Conservation (phyloP, 2,329 filamentous ascomycete species). For the Sclerotinia minor region DNA sequence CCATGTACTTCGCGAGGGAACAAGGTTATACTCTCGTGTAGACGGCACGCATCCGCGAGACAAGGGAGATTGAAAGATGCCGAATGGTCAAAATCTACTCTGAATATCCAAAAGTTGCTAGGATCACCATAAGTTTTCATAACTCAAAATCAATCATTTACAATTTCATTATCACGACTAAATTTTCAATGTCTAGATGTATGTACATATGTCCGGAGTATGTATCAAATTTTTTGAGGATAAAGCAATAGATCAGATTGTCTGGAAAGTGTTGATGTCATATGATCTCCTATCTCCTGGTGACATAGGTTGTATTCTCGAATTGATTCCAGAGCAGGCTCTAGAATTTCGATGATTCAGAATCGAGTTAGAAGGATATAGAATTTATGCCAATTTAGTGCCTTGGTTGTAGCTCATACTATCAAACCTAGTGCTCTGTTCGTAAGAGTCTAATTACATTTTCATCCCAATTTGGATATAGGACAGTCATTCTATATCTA, state of each 20-base stretch:
- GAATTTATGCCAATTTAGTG: neutral
- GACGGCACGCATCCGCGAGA: conserved; percentile 25
- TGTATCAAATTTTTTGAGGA: neutral
- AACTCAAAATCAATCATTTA: conserved; percentile 1
- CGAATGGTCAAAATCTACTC: conserved; percentile 13
- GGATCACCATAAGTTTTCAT: neutral
- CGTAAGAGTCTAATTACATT: neutral
- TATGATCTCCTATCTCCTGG: neutral
- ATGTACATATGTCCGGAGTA: neutral
- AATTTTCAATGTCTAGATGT: neutral
- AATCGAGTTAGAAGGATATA: too few species aligned
- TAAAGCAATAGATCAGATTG: neutral
- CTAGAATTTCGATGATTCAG: too few species aligned
- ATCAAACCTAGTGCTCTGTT: neutral
- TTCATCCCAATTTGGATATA: neutral
- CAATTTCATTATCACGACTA: neutral
- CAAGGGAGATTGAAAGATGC: conserved; percentile 25
- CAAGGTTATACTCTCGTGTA: conserved; percentile 16
- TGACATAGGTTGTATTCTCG: too few species aligned
- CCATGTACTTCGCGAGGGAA: conserved; percentile 18
- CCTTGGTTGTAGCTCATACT: neutral
- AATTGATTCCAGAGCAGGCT: too few species aligned
- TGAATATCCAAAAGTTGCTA: neutral
- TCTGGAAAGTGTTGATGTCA: too few species aligned
- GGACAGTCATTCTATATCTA: conserved; percentile 7